These are phyloP conservation scores for Chrysoporthe cubensis DNA, from an alignment of 2,329 filamentous ascomycete genomes.

Conservation along the genomic window DNA sequence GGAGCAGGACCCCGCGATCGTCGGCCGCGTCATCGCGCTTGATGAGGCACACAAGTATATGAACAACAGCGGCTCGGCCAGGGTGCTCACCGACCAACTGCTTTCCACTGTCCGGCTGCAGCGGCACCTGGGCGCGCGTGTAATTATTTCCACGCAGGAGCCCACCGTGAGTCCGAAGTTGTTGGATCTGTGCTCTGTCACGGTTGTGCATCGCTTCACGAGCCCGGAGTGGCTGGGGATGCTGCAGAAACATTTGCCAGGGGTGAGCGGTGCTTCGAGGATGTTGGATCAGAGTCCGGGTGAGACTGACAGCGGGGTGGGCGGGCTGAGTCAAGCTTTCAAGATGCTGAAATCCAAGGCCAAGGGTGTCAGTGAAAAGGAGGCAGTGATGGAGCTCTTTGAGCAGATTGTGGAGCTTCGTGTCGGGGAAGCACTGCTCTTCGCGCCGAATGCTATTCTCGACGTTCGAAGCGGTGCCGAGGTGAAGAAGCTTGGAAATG, in stretches of 20 bases:
- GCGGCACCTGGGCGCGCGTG: constrained; percentile 67
- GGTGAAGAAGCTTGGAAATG: constrained; percentile 41
- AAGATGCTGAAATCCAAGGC: constrained; percentile 25
- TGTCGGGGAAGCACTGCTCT: constrained; percentile 52
- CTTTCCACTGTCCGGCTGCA: constrained; percentile 70
- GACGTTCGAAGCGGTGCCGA: constrained; percentile 32
- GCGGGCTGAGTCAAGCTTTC: constrained; percentile 12
- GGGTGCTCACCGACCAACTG: constrained; percentile 63
- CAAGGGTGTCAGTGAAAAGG: constrained; percentile 15
- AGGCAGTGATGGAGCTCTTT: constrained; percentile 42
- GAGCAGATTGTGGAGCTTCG: constrained; percentile 46
- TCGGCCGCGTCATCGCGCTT: constrained; percentile 67
- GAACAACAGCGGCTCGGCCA: constrained; percentile 57
- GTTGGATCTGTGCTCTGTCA: constrained; percentile 73
- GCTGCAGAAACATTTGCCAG: constrained; percentile 38
- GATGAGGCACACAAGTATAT: constrained; percentile 84
- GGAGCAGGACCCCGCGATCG: constrained; percentile 48
- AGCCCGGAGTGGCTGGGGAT: constrained; percentile 40
- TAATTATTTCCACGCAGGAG: constrained; percentile 78
- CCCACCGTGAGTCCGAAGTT: constrained; percentile 71
- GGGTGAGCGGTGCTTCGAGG: constrained; percentile 32
- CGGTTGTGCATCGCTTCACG: constrained; percentile 72
- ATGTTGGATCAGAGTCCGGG: constrained; percentile 30
- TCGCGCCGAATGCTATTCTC: constrained; percentile 48
- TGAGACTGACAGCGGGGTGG: constrained; percentile 11